These are phyloP conservation scores for Pichia sp. DNA, from an alignment of 1,139 yeast species.

Conservation along the genomic window DNA sequence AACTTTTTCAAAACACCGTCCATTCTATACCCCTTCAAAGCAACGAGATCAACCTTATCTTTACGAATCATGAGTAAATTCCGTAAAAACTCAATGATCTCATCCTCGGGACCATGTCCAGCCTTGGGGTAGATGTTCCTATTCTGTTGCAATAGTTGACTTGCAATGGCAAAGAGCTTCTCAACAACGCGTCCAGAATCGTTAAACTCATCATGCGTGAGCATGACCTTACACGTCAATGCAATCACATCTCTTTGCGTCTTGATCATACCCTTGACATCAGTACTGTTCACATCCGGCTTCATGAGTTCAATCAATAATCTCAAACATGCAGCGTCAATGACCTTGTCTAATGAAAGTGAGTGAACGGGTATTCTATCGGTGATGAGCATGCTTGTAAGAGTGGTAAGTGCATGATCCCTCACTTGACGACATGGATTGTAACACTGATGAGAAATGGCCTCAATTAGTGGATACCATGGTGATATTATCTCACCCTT, in stretches of 20 bases:
- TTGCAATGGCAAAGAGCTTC: slow-evolving; percentile 20
- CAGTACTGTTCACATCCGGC: slow-evolving; percentile 61
- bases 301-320: slow-evolving; percentile 59
- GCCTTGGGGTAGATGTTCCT: slow-evolving; percentile 10
- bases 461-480: slow-evolving; percentile 61
- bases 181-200: slow-evolving; percentile 20
- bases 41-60: slow-evolving; percentile 27
- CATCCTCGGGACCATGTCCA: slow-evolving; percentile 45
- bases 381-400: slow-evolving; percentile 41
- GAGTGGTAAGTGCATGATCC: slow-evolving; percentile 48
- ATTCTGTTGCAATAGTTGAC: slow-evolving; percentile 24
- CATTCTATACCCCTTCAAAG: slow-evolving; percentile 19
- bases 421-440: slow-evolving; percentile 81
- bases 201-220: slow-evolving; percentile 37
- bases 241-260: slow-evolving; percentile 64
- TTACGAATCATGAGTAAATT: slow-evolving; percentile 44
- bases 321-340: slow-evolving; percentile 72
- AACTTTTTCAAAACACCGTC: slow-evolving; percentile 19
- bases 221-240: slow-evolving; percentile 62
- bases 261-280: slow-evolving; percentile 52
- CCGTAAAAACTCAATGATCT: slow-evolving; percentile 56
- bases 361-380: slow-evolving; percentile 25
- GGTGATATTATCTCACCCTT: slow-evolving; percentile 14
- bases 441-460: slow-evolving; percentile 80
- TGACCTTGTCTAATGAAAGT: slow-evolving; percentile 46